Evolutionary conservation across 2,329 filamentous ascomycete species (phyloP), one percentile per base, ranked within the genome.

Genomic region (Botrytis aclada): DNA sequence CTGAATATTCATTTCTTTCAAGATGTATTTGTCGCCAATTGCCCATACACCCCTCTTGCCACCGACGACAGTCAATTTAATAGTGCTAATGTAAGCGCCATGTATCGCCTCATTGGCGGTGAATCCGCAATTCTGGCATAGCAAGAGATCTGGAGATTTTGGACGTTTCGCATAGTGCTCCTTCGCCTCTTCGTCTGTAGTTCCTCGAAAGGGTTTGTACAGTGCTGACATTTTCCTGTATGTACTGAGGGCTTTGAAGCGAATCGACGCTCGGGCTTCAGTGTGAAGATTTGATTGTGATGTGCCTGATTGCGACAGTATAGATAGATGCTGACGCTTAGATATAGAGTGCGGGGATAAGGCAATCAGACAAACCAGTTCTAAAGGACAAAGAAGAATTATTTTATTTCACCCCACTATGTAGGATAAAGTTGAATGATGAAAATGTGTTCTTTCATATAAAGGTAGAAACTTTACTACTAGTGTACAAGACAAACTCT

Each of bases 101-200:
- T n/a, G 7, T 0, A 8, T 2, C 60, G 34, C 6, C 18, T 37
- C 0, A 9, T 1, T 0, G 5, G 60, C 25, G 5, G 22, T 62
- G 14, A 41, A 62, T 41, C 29, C 34, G 9, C 60, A 61, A 37
- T 16, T 62, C 22, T 25, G 3, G 60, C 60, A 62, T 16, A 62
- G 6, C 18, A 62, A 14, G 3, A 39, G 7, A 39, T n/a, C 12
- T 16, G 12, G 14, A n/a, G 22, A 4, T 62, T 41, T 37, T 25
- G 34, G 37, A 41, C 29, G 34, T 39, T n/a, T 39, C 34, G 34
- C 60, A 18, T 16, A 3, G 25, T 61, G 34, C 58, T 61, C 32
- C 3, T 10, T 18, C 12, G 22, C 58, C 22, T 62, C 58, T n/a
- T 25, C 58, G 0, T 62, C 6, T 41, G 60, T 62, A 16, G 14